Evolutionary conservation across 768 basidiomycete genomes (phyloP), one percentile per base, ranked within the genome.

Genomic region (Leccinum rimulosum): DNA sequence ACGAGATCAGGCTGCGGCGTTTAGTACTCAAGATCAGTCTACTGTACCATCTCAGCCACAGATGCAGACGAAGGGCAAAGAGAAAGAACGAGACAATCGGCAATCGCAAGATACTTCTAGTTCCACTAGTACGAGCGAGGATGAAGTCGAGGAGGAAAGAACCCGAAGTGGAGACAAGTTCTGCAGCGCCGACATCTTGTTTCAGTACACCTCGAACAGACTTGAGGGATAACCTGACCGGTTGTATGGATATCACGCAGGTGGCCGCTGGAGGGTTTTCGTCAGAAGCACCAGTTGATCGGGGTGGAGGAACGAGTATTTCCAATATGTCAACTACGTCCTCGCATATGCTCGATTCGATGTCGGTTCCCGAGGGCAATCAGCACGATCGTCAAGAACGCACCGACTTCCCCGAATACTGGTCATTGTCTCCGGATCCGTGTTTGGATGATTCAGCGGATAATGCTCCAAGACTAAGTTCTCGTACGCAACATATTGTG

Each of bases 1-100:
- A 90, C 64, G 87, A 1, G 87, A 89, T 63, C 86, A 89, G 68
- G 87, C 89, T 3, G 85, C 84, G 7, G 82, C 74, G 17, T 81
- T 82, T 70, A 71, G 76, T 69, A 68, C 77, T 64, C 61, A 76
- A 66, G 67, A 76, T 61, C 70, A 66, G 56, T 17, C 61, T 4
- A n/a, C 43, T 7, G 14, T 52, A 19, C 50, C 30, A 15, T 25
- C 45, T 14, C 62, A 59, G 30, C 11, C 47, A 0, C 58, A 38
- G 38, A 40, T 38, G 1, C 58, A 51, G 17, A 19, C 40, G 6
- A 64, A 64, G 59, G 70, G 54, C 7, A 71, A 69, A 50, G 70
- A 63, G 14, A 68, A 67, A 35, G 68, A 63, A 48, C 66, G 54
- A 47, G 64, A 38, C 2, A 50, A 54, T 17, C 4, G 17, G 40